These are phyloP conservation scores for Solanum microdontum DNA, from an alignment of 257 asterid genomes.

Conservation along the genomic window DNA sequence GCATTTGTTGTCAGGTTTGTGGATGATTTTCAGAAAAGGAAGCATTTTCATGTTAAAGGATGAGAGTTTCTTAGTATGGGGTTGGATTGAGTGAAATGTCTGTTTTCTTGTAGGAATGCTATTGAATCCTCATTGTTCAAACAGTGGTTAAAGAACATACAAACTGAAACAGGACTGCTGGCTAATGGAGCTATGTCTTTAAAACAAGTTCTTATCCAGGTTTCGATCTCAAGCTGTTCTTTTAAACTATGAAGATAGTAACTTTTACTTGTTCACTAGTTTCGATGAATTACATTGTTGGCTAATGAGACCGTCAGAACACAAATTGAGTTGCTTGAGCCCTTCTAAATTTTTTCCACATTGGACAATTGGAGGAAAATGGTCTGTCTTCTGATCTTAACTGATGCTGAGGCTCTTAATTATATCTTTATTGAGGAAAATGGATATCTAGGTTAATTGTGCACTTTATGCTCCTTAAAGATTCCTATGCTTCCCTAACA, in stretches of 20 bases:
- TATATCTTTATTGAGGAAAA: not conserved
- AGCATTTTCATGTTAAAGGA: not conserved
- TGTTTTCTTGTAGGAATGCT: conserved; percentile 60
- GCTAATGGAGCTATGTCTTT: conserved; percentile 58
- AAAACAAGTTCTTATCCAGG: conserved; percentile 71
- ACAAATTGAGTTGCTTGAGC: not conserved
- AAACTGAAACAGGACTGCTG: conserved; percentile 55
- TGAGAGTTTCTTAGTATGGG: not conserved
- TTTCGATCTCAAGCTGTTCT: not conserved
- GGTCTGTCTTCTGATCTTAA: not conserved
- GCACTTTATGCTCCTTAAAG: not conserved
- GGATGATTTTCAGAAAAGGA: not conserved
- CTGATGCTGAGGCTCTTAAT: not conserved
- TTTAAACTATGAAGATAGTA: not conserved
- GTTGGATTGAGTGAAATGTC: not conserved
- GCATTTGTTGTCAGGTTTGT: not conserved
- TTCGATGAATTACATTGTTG: not conserved
- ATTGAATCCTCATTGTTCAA: conserved; percentile 64
- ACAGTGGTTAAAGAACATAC: conserved; percentile 75
- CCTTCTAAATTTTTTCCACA: not conserved
- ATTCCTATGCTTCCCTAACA: not conserved
- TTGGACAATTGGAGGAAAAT: not conserved
- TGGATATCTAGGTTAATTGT: not conserved
- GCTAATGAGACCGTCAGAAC: not conserved
- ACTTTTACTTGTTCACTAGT: not conserved